phyloP scores from a whole-genome alignment of 1,284 basidiomycete genomes.

The Boletus sp. region DNA sequence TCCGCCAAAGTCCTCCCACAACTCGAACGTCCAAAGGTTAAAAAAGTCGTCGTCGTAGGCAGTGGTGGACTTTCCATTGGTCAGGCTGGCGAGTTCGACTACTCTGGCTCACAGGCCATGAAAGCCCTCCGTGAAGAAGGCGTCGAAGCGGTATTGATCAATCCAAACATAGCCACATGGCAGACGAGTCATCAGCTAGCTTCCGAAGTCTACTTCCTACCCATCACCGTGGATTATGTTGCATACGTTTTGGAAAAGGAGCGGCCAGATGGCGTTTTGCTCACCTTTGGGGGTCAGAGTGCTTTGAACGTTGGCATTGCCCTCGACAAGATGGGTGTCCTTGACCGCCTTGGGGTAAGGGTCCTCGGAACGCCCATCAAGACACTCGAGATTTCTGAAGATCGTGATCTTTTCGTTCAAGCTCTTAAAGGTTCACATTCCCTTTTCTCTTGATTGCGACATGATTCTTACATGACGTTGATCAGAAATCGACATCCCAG shows the following conservation, averaged over 20 bases:
- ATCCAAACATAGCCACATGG: slow-evolving; percentile 97
- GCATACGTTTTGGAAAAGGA: slow-evolving; percentile 99
- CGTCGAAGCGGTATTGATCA: slow-evolving; percentile 92
- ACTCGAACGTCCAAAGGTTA: slow-evolving; percentile 82
- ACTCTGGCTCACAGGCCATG: slow-evolving; percentile 97
- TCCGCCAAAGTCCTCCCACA: slow-evolving; percentile 90
- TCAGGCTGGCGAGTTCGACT: slow-evolving; percentile 99
- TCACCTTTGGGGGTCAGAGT: slow-evolving; percentile 98
- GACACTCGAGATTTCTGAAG: slow-evolving; percentile 94
- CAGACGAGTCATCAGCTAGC: slow-evolving; percentile 97
- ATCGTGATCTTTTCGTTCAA: slow-evolving; percentile 95
- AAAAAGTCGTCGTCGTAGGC: slow-evolving; percentile 95
- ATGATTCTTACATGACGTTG: slow-evolving; percentile 3
- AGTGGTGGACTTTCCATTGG: slow-evolving; percentile 96
- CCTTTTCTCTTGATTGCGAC: background rate
- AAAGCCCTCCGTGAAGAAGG: slow-evolving; percentile 97
- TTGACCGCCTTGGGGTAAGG: slow-evolving; percentile 91
- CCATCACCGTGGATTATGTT: slow-evolving; percentile 96
- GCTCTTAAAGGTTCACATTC: slow-evolving; percentile 79
- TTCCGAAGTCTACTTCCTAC: slow-evolving; percentile 95
- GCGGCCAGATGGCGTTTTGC: slow-evolving; percentile 92
- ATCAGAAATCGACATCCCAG: slow-evolving; percentile 95
- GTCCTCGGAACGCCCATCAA: slow-evolving; percentile 95
- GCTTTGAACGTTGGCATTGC: slow-evolving; percentile 98
- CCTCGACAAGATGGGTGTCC: slow-evolving; percentile 95